phyloP scores from a whole-genome alignment of 345 rosid species.

The Citrus maxima region DNA sequence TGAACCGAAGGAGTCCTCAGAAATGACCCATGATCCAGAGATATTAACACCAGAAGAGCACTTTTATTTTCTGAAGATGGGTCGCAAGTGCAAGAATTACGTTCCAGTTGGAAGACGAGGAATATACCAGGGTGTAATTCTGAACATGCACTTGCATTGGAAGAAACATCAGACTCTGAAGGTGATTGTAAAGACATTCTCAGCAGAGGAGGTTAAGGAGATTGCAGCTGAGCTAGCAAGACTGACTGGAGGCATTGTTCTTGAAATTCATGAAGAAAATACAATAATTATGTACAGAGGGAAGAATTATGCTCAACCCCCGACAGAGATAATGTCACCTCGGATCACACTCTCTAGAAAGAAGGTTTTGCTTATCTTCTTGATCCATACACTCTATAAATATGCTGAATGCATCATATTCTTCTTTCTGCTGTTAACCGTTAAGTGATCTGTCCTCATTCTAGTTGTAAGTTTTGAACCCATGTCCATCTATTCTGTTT shows the following conservation, averaged over 20 bases:
- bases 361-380: constrained; percentile 46
- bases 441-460: not conserved
- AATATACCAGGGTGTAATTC: constrained; percentile 90
- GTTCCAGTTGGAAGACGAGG: constrained; percentile 93
- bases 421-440: not conserved
- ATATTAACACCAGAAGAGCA: constrained; percentile 94
- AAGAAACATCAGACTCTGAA: constrained; percentile 91
- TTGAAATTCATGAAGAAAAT: constrained; percentile 76
- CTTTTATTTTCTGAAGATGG: constrained; percentile 85
- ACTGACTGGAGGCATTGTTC: constrained; percentile 85
- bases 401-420: not conserved
- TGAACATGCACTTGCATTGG: constrained; percentile 99
- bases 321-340: constrained; percentile 79
- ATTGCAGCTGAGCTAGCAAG: constrained; percentile 82
- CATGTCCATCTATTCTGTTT: not conserved
- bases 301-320: constrained; percentile 84
- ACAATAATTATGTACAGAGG: constrained; percentile 92
- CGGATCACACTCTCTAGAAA: constrained; percentile 79
- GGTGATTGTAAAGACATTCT: constrained; percentile 83
- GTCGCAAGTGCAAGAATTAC: constrained; percentile 87
- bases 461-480: not conserved
- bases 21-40: constrained; percentile 86
- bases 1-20: constrained; percentile 69
- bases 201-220: constrained; percentile 84
- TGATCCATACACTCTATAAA: not conserved